Base-by-base conservation (phyloP, 805 yeast genomes). In the Candida loeiensis region DNA sequence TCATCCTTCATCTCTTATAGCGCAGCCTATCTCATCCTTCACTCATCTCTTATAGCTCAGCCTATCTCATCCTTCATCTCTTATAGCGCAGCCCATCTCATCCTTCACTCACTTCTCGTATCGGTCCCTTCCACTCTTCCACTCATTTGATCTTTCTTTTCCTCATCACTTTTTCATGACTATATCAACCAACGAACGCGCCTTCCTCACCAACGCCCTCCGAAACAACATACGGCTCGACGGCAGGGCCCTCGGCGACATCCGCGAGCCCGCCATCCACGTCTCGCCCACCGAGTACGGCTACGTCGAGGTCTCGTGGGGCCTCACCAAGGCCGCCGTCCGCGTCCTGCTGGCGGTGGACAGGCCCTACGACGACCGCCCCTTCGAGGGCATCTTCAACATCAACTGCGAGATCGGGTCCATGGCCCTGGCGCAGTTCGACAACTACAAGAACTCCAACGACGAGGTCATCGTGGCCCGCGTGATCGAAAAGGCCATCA, bases 401-500 rank as follows among this genome's bases (percentile, higher is more conserved):
- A 89, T 93, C 11, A 77, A 84, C 36, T 85, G 95, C 2, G 98
- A 93, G 54, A 79, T 86, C 31, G 77, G 89, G 15, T 86, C 97
- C 12, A 83, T 91, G 88, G 95, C 96, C 1, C 80, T 89, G 4
- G 82, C 95, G 1, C 72, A 78, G 50, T 89, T 88, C 58, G 96
- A 90, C 51, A 79, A 78, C 50, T 81, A 80, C 20, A 73, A 73
- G 45, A 80, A 77, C 46, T 73, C 84, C n/a, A 85, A 83, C 43
- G 88, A 85, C 40, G 98, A 93, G 58, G 76, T 86, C 18, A 62
- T 89, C 44, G 80, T 90, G 16, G 74, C 88, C 6, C 69, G 98
- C 56, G 71, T 90, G 43, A 80, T 93, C 32, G 99, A 93, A 55
- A 93, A 91, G 56, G 90, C 97, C 1, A 82, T 93, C 34, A 76